Percentiles rank a stretch among this genome's conserved stretches.
phyloP scores from a whole-genome alignment of 768 basidiomycete species.

The Leccinum disarticulatum region DNA sequence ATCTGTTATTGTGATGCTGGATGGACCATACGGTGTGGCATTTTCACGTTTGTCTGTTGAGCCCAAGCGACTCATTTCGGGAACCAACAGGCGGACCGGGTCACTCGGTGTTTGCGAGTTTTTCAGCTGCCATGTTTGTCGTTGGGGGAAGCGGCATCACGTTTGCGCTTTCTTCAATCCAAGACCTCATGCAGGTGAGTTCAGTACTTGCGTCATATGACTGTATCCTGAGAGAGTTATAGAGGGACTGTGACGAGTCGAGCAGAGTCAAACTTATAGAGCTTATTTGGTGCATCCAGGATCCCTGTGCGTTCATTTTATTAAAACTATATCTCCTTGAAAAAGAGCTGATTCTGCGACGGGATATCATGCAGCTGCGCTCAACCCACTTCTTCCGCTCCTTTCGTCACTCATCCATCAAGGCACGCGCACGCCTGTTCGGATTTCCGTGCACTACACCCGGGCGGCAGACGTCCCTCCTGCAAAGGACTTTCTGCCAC shows the following conservation, averaged over 20 bases:
- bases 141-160: conserved; percentile 66
- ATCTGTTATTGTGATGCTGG: conserved; percentile 42
- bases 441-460: conserved; percentile 46
- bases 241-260: conserved; percentile 30
- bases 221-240: conserved; percentile 1
- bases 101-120: conserved; percentile 47
- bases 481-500: conserved; percentile 33
- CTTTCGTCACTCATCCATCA: conserved; percentile 33
- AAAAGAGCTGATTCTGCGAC: not conserved
- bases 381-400: conserved; percentile 40
- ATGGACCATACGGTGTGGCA: conserved; percentile 52
- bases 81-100: conserved; percentile 39
- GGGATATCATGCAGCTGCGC: conserved; percentile 27
- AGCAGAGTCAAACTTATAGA: conserved; percentile 46
- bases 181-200: conserved; percentile 49
- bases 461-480: conserved; percentile 38
- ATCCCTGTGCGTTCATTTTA: conserved; percentile 36
- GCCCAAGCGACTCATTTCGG: conserved; percentile 3
- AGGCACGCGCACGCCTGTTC: conserved; percentile 32
- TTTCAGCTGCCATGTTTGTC: conserved; percentile 53
- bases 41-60: not conserved
- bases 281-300: conserved; percentile 54
- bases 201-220: not conserved
- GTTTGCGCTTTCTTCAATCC: conserved; percentile 49
- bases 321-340: conserved; percentile 6